These are phyloP conservation scores for Sporothrix schenckii DNA, from an alignment of 2,329 filamentous ascomycete species.

Conservation along the genomic window DNA sequence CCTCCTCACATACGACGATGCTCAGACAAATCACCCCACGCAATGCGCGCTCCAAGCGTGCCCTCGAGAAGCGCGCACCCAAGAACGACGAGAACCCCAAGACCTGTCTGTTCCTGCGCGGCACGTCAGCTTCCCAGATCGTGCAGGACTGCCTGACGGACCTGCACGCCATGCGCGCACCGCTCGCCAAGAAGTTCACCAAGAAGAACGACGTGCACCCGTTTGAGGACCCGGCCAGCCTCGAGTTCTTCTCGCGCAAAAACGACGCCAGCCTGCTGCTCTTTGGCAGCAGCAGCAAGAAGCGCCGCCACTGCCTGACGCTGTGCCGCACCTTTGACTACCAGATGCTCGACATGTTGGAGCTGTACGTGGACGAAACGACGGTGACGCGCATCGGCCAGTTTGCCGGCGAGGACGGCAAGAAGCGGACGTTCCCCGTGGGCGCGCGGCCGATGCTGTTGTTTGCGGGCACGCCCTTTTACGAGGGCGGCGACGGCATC, in stretches of 20 bases:
- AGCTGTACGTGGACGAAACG: conserved; percentile 78
- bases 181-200: conserved; percentile 84
- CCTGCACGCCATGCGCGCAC: conserved; percentile 80
- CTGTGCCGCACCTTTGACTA: conserved; percentile 79
- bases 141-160: conserved; percentile 83
- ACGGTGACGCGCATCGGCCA: conserved; percentile 70
- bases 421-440: conserved; percentile 63
- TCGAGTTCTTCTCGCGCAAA: conserved; percentile 89
- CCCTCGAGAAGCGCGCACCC: conserved; percentile 88
- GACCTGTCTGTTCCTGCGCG: conserved; percentile 84
- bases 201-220: conserved; percentile 92
- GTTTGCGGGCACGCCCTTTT: conserved; percentile 73
- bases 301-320: conserved; percentile 89
- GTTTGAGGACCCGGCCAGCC: conserved; percentile 69
- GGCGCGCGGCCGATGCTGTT: conserved; percentile 86
- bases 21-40: conserved; percentile 53
- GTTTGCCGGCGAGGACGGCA: conserved; percentile 50
- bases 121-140: conserved; percentile 80
- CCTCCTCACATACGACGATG: conserved; percentile 27
- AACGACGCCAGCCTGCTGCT: conserved; percentile 78
- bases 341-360: conserved; percentile 92
- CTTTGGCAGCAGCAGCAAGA: conserved; percentile 87
- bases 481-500: conserved; percentile 69
- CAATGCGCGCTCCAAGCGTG: conserved; percentile 88
- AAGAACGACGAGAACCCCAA: conserved; percentile 90